Conservation (phyloP, 2,329 filamentous ascomycete species). For the Nannizziopsis barbatae region DNA sequence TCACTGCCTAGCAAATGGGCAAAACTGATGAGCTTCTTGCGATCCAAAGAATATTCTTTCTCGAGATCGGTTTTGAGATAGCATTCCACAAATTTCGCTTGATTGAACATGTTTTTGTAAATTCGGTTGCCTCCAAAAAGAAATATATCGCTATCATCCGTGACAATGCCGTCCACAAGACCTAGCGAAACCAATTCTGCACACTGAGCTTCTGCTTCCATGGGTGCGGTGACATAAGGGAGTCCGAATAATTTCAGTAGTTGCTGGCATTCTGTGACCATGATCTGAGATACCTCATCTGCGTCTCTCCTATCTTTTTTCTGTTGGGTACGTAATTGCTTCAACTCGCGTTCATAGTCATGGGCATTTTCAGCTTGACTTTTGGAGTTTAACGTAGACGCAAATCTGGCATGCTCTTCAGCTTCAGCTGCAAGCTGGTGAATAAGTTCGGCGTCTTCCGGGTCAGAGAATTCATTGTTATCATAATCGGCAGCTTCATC, state of each 20-base stretch:
- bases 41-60: conserved; percentile 74
- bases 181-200: conserved; percentile 77
- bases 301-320: conserved; percentile 93
- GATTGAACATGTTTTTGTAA: conserved; percentile 99
- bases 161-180: conserved; percentile 93
- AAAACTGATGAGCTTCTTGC: conserved; percentile 77
- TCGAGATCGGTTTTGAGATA: conserved; percentile 77
- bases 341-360: conserved; percentile 79
- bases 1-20: conserved; percentile 88
- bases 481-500: not conserved
- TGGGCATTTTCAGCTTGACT: conserved; percentile 57
- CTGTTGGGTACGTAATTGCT: conserved; percentile 79
- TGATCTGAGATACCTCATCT: conserved; percentile 90
- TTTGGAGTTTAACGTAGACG: conserved; percentile 71
- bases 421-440: conserved; percentile 78
- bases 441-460: conserved; percentile 83
- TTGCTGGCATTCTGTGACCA: conserved; percentile 91
- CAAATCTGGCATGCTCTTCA: conserved; percentile 88
- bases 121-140: conserved; percentile 91
- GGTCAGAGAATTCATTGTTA: conserved; percentile 57
- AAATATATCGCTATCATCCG: conserved; percentile 93
- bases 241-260: conserved; percentile 82
- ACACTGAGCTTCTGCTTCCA: conserved; percentile 98
- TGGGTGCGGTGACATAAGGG: conserved; percentile 92
- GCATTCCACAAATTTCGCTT: conserved; percentile 95